A percentile compares a stretch with the other conserved stretches of the same genome.
These are phyloP conservation scores for Nepenthes alata DNA, from an alignment of 179 eudicot genomes.

Conservation along the genomic window DNA sequence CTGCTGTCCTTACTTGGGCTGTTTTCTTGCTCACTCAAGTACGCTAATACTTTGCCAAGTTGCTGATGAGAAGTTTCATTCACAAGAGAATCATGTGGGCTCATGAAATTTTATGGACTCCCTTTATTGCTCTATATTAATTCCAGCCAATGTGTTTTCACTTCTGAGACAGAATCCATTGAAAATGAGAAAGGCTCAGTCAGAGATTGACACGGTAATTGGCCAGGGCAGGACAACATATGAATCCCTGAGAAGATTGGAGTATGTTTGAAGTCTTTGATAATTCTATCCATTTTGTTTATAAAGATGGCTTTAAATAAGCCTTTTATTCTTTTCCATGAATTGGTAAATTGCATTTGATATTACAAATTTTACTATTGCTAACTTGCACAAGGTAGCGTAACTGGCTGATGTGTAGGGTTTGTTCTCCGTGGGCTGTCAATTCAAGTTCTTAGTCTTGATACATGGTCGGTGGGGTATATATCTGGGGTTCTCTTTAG, in stretches of 20 bases:
- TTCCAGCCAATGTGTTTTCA: not conserved
- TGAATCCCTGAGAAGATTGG: constrained; percentile 63
- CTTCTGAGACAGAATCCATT: constrained; percentile 51
- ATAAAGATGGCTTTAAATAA: too few species aligned
- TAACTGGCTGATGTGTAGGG: too few species aligned
- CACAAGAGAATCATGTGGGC: not conserved
- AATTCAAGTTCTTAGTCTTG: too few species aligned
- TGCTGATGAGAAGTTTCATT: not conserved
- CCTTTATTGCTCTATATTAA: not conserved
- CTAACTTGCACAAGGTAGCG: too few species aligned
- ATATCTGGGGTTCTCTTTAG: too few species aligned
- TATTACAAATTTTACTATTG: too few species aligned
- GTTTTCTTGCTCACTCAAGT: constrained; percentile 88
- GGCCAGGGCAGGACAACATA: constrained; percentile 52
- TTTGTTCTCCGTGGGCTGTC: too few species aligned
- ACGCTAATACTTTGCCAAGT: constrained; percentile 8
- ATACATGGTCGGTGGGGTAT: too few species aligned
- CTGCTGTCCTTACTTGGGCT: constrained; percentile 98
- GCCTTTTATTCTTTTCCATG: too few species aligned
- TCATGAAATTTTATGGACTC: not conserved
- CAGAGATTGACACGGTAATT: constrained; percentile 73
- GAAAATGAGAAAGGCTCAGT: constrained; percentile 97
- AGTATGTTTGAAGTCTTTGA: constrained; percentile 27
- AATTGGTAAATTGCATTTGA: too few species aligned
- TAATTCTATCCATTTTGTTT: not conserved